A percentile compares a stretch with the other conserved stretches of the same genome.
Conservation (phyloP, 352 stramenopile species). For the Globisporangium cystogenes region DNA sequence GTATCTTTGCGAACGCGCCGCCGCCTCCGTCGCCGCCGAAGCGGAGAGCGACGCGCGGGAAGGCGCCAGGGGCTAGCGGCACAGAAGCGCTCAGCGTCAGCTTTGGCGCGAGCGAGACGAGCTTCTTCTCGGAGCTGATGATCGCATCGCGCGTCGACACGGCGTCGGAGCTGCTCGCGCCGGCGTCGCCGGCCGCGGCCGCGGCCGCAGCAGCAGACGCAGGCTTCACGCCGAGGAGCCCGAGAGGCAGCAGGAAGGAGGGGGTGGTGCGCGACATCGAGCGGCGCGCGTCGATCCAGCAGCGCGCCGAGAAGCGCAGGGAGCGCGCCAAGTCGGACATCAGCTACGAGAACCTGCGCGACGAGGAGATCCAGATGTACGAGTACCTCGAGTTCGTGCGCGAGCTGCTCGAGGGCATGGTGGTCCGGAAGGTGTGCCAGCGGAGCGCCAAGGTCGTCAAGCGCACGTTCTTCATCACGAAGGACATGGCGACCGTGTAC, state of each 20-base stretch:
- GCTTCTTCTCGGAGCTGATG: slow-evolving; percentile 9
- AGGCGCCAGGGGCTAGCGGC: background rate
- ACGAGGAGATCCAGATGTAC: slow-evolving; percentile 59
- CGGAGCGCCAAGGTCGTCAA: slow-evolving; percentile 53
- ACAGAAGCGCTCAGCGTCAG: slow-evolving; percentile 2
- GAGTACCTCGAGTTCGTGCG: slow-evolving; percentile 73
- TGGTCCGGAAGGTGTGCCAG: slow-evolving; percentile 61
- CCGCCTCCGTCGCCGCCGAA: background rate
- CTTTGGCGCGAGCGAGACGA: slow-evolving; percentile 11
- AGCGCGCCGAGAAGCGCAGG: slow-evolving; percentile 38
- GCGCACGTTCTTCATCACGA: slow-evolving; percentile 49
- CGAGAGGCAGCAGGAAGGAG: slow-evolving; percentile 14
- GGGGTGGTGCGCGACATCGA: slow-evolving; percentile 27
- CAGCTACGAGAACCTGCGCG: slow-evolving; percentile 52
- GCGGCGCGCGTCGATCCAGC: slow-evolving; percentile 36
- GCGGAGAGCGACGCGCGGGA: background rate
- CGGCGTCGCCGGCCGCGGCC: background rate
- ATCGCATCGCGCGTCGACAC: background rate
- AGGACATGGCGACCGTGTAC: slow-evolving; percentile 39
- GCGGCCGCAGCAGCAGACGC: background rate
- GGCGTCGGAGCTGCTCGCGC: slow-evolving; percentile 5
- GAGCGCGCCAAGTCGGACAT: slow-evolving; percentile 44
- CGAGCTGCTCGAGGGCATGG: slow-evolving; percentile 48
- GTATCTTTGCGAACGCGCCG: slow-evolving; percentile 12
- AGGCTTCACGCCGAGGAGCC: background rate